Evolutionary conservation across 768 basidiomycete species (phyloP).

Genomic region (Pleurotus djamor): DNA sequence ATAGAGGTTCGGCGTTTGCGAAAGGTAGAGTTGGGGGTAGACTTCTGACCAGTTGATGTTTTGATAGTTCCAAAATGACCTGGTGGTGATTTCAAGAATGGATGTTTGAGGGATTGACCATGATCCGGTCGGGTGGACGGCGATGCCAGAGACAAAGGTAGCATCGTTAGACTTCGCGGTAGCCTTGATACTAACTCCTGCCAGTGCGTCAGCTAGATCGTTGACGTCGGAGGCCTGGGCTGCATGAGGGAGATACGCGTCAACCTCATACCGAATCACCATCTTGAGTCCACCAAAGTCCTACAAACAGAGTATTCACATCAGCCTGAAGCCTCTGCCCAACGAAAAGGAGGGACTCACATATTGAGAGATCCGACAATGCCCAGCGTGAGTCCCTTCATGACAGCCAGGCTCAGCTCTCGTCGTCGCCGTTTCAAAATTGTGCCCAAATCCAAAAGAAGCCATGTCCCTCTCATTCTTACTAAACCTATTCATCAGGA

Average conservation of each 20-base stretch:
- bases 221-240: constrained; percentile 20
- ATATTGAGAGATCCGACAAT: constrained; percentile 63
- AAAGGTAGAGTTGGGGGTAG: constrained; percentile 68
- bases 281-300: constrained; percentile 56
- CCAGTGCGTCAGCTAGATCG: constrained; percentile 31
- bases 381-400: constrained; percentile 38
- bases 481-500: constrained; percentile 64
- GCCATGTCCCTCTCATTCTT: constrained; percentile 31
- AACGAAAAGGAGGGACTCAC: constrained; percentile 34
- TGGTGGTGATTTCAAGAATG: constrained; percentile 46
- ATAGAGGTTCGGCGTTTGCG: constrained; percentile 62
- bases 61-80: constrained; percentile 25
- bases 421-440: constrained; percentile 61
- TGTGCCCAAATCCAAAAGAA: constrained; percentile 47
- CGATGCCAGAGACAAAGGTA: constrained; percentile 9
- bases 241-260: constrained; percentile 32
- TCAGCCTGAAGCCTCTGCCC: neutral
- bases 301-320: constrained; percentile 25
- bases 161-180: neutral
- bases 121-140: constrained; percentile 21
- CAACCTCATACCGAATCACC: constrained; percentile 58
- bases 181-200: constrained; percentile 22
- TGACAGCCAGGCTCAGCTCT: constrained; percentile 45
- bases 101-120: constrained; percentile 38
- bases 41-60: constrained; percentile 54